These are phyloP conservation scores for Mycena citricolor DNA, from an alignment of 1,284 basidiomycete species.

Conservation along the genomic window DNA sequence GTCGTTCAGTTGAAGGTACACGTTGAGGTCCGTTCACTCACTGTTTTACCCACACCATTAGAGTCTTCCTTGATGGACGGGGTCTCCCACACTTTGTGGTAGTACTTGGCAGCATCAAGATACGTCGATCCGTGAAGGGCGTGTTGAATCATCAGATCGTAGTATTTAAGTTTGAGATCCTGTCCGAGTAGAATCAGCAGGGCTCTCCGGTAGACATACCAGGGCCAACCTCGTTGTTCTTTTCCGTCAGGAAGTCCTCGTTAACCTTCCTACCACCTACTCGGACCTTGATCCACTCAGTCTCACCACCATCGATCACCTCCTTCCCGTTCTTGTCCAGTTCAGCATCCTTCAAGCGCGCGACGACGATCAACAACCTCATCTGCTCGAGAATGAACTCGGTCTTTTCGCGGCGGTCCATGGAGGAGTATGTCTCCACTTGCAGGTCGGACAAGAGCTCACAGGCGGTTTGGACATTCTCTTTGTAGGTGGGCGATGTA, in stretches of 20 bases:
- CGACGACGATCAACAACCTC: conserved; percentile 78
- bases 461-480: conserved; percentile 79
- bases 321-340: conserved; percentile 59
- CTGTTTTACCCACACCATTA: conserved; percentile 69
- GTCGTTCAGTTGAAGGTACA: conserved; percentile 11
- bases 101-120: conserved; percentile 93
- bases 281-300: conserved; percentile 88
- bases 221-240: conserved; percentile 76
- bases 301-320: conserved; percentile 65
- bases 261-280: conserved; percentile 96
- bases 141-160: conserved; percentile 95
- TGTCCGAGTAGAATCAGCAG: conserved; percentile 33
- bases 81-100: conserved; percentile 96
- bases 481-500: conserved; percentile 49
- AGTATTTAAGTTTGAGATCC: conserved; percentile 96
- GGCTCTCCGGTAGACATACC: not conserved
- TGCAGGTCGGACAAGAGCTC: conserved; percentile 93
- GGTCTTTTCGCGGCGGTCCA: conserved; percentile 97
- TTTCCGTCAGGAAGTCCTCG: conserved; percentile 87
- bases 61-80: conserved; percentile 85
- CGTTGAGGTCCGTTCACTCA: conserved; percentile 39
- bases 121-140: conserved; percentile 85
- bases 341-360: conserved; percentile 65
- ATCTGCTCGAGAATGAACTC: conserved; percentile 99
- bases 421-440: conserved; percentile 98